A percentile compares a stretch with the other conserved stretches of the same genome.
Conservation (phyloP, 805 yeast genomes). For the Alloascoidea hylecoeti region DNA sequence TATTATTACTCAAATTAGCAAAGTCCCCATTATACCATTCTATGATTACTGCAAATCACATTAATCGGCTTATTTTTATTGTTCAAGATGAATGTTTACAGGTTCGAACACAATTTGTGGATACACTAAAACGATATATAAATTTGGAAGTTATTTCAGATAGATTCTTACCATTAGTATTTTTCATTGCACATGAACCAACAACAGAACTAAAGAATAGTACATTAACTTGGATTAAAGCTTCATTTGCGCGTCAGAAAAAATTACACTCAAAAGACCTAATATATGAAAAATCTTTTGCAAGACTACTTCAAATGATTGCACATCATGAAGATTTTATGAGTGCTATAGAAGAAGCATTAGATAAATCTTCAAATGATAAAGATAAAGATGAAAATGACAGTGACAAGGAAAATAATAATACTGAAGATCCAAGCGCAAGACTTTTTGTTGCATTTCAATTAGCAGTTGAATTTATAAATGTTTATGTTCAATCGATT, state of each 20-base stretch:
- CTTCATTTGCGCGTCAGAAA: slow-evolving; percentile 23
- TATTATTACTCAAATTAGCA: slow-evolving; percentile 49
- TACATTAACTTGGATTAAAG: slow-evolving; percentile 57
- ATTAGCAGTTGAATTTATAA: slow-evolving; percentile 44
- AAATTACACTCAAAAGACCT: slow-evolving; percentile 23
- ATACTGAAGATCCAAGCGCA: slow-evolving; percentile 6
- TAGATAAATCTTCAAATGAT: slow-evolving; percentile 10
- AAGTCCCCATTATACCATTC: slow-evolving; percentile 35
- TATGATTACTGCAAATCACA: slow-evolving; percentile 34
- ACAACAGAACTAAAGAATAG: slow-evolving; percentile 30
- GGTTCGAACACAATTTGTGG: slow-evolving; percentile 40
- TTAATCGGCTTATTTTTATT: slow-evolving; percentile 38
- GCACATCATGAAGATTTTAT: slow-evolving; percentile 63
- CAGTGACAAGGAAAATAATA: slow-evolving; percentile 8
- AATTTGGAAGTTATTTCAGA: slow-evolving; percentile 42
- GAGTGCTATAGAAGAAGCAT: slow-evolving; percentile 18
- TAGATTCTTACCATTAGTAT: slow-evolving; percentile 50
- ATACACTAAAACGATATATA: slow-evolving; percentile 33
- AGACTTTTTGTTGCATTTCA: slow-evolving; percentile 26
- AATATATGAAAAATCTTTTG: slow-evolving; percentile 50
- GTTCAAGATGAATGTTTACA: slow-evolving; percentile 51
- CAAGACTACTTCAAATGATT: slow-evolving; percentile 52
- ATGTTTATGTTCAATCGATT: slow-evolving; percentile 44
- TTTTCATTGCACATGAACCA: slow-evolving; percentile 72
- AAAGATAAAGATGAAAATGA: slow-evolving; percentile 6